Evolutionary conservation across 306 rosid genomes (phyloP).

Genomic region (Clitoria ternatea): DNA sequence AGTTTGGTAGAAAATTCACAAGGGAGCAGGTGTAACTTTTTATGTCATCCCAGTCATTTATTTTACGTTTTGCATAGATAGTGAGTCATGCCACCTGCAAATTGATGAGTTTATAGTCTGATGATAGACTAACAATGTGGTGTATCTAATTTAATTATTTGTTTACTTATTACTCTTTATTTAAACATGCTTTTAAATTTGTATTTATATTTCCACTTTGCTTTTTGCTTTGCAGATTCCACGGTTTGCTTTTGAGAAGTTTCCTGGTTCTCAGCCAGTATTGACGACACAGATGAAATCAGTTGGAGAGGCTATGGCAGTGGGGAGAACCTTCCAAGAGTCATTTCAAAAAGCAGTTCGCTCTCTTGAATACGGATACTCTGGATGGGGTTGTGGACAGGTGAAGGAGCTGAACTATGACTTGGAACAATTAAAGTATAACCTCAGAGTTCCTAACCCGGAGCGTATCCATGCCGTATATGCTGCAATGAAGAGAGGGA

Average conservation of each 20-base stretch:
- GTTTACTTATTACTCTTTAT: too few species aligned
- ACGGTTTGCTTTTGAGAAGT: conserved; percentile 92
- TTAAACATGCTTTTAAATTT: neutral
- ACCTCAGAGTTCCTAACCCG: conserved; percentile 87
- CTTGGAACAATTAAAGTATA: conserved; percentile 85
- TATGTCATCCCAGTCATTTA: neutral
- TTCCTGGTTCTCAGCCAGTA: conserved; percentile 97
- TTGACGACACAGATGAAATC: conserved; percentile 98
- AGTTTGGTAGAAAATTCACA: neutral
- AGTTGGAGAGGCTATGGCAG: conserved; percentile 95
- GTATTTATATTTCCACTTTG: neutral
- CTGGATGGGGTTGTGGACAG: conserved; percentile 87
- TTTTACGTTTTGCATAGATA: neutral
- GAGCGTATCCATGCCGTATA: conserved; percentile 87
- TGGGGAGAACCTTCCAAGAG: conserved; percentile 94
- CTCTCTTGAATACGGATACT: conserved; percentile 76
- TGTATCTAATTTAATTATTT: too few species aligned
- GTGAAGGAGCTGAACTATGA: conserved; percentile 82
- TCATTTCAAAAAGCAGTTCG: conserved; percentile 94
- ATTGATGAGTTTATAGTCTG: neutral
- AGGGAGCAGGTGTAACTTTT: neutral
- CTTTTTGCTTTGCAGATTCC: conserved; percentile 73
- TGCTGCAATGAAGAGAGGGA: conserved; percentile 97
- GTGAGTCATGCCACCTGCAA: neutral
- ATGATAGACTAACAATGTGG: neutral